A percentile compares a stretch with the other conserved stretches of the same genome.
These are phyloP conservation scores for Nakaseomyces uthaithaninus DNA, from an alignment of 1,139 yeast species.

Conservation along the genomic window DNA sequence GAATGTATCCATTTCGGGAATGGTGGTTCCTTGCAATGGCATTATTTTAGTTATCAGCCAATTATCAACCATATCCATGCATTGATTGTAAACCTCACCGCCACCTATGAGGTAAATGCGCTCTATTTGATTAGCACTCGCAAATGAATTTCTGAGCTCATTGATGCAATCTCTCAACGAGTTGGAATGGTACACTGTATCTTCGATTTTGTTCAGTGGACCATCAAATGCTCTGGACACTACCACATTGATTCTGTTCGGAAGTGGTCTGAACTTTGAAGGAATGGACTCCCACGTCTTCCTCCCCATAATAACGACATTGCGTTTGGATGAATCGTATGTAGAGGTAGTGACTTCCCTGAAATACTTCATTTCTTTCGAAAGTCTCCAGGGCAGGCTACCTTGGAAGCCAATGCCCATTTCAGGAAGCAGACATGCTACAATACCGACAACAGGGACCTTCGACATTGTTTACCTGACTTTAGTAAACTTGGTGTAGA, in stretches of 20 bases:
- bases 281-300: slow-evolving; percentile 97
- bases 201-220: slow-evolving; percentile 7
- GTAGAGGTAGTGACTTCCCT: slow-evolving; percentile 54
- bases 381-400: slow-evolving; percentile 77
- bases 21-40: slow-evolving; percentile 27
- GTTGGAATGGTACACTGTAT: slow-evolving; percentile 2
- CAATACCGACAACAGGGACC: slow-evolving; percentile 50
- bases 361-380: slow-evolving; percentile 80
- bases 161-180: slow-evolving; percentile 6
- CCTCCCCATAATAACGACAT: slow-evolving; percentile 94
- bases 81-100: slow-evolving; percentile 67
- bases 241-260: slow-evolving; percentile 65
- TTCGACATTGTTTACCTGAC: not conserved
- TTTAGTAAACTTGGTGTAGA: no score
- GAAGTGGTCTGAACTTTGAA: slow-evolving; percentile 69
- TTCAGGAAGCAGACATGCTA: slow-evolving; percentile 76
- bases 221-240: slow-evolving; percentile 45
- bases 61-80: slow-evolving; percentile 43
- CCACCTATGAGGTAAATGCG: slow-evolving; percentile 86
- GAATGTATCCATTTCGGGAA: slow-evolving; percentile 60
- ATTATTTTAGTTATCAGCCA: slow-evolving; percentile 69
- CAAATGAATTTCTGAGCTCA: not conserved
- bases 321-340: slow-evolving; percentile 34
- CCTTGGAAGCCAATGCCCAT: slow-evolving; percentile 84
- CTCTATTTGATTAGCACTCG: slow-evolving; percentile 32